Conservation (phyloP, 257 asterid species). For the Salvia miltiorrhiza region DNA sequence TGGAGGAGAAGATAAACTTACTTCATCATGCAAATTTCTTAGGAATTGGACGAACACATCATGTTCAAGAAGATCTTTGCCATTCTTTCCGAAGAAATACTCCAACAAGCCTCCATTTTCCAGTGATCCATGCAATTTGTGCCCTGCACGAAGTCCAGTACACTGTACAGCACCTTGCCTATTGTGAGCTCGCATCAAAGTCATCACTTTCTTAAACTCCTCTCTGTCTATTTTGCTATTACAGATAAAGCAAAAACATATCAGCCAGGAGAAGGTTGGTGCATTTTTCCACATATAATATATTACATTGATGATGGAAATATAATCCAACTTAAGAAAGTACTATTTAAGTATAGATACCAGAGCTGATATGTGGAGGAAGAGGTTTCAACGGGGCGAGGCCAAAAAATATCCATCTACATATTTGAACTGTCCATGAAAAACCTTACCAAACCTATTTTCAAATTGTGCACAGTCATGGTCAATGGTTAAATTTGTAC, state of each 20-base stretch:
- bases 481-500: slow-evolving; percentile 27
- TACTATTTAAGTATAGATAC: background rate
- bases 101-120: slow-evolving; percentile 84
- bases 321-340: background rate
- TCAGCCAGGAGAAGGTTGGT: slow-evolving; percentile 8
- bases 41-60: slow-evolving; percentile 70
- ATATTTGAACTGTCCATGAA: background rate
- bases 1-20: slow-evolving; percentile 36
- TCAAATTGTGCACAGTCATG: slow-evolving; percentile 12
- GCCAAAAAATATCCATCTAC: background rate
- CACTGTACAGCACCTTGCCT: slow-evolving; percentile 80
- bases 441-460: background rate
- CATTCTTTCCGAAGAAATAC: slow-evolving; percentile 76
- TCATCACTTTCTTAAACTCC: slow-evolving; percentile 89
- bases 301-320: background rate
- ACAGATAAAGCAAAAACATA: slow-evolving; percentile 10
- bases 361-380: background rate
- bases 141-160: slow-evolving; percentile 77
- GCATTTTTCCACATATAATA: slow-evolving; percentile 1
- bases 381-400: slow-evolving; percentile 15
- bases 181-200: slow-evolving; percentile 80
- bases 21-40: slow-evolving; percentile 77
- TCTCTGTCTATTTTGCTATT: slow-evolving; percentile 65
- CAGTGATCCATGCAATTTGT: slow-evolving; percentile 50
- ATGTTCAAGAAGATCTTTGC: slow-evolving; percentile 54